Evolutionary conservation across 202 grass and related monocot species (phyloP), one percentile per base, ranked within the genome.

Genomic region (Brachypodium distachyon): DNA sequence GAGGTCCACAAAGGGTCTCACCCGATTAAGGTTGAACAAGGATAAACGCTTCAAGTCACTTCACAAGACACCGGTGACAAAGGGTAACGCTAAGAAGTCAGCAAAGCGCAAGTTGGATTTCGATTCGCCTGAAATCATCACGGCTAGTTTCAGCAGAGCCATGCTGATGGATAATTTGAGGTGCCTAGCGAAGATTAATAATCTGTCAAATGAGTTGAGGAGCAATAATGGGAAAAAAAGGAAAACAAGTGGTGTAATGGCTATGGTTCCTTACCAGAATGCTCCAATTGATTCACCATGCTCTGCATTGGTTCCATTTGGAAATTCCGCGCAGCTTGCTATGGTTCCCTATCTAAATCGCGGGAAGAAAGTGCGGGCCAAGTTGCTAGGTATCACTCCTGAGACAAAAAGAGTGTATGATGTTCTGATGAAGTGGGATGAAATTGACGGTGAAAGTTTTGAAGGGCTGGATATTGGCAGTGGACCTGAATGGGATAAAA

Each of bases 401-500:
- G 59, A 85, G 22, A 82, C 82, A 16, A 32, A 81, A 31, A 59
- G 46, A 67, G 82, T 63, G 27, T 78, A 34, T 34, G 29, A 59
- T 12, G 67, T 55, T 74, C 61, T 89, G 52, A 47, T 12, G 39
- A 60, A 82, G 44, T 82, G 73, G 78, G 78, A 85, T 43, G 18
- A 31, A 17, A 61, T 41, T 13, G 59, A 78, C 25, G 76, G 46
- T 70, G 86, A 84, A n/a, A 84, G 76, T 49, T 88, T 84, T 16
- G 78, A 89, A 74, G 87, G 87, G 44, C n/a, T 78, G 13, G 73
- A 89, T 68, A 89, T 89, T 34, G 87, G 83, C 53, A 89, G 61
- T 0, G 78, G 78, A 29, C 73, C 77, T 47, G 28, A 68, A 26
- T 89, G 87, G 87, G 23, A 78, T 47, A 0, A 27, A 47, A 16